phyloP scores from a whole-genome alignment of 495 filamentous ascomycete genomes.

The Neurospora cerealis region DNA sequence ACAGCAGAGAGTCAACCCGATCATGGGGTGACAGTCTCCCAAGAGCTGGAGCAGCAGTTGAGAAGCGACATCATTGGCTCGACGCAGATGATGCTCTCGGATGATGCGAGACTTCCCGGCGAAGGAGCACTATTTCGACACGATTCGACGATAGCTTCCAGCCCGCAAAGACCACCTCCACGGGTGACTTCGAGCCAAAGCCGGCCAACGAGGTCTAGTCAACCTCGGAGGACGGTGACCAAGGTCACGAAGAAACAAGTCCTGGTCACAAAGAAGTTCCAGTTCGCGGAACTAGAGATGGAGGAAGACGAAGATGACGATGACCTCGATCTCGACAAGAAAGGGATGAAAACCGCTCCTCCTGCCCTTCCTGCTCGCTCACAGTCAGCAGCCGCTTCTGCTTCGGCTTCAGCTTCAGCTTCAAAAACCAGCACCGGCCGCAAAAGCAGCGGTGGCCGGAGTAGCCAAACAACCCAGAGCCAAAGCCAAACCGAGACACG shows the following conservation, averaged over 20 bases:
- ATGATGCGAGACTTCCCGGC: background rate
- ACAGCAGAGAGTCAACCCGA: background rate
- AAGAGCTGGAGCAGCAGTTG: constrained; percentile 38
- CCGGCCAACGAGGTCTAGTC: background rate
- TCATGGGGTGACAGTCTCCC: constrained; percentile 23
- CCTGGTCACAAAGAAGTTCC: background rate
- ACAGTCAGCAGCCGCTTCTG: background rate
- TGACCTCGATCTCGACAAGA: background rate
- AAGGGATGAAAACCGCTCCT: background rate
- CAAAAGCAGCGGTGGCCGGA: background rate
- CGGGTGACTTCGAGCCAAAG: background rate
- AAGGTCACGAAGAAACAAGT: background rate
- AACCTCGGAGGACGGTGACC: background rate
- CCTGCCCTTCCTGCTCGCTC: background rate
- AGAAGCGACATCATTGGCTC: constrained; percentile 33
- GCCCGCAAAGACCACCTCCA: background rate
- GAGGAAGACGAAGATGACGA: background rate
- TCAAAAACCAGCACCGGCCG: constrained; percentile 1
- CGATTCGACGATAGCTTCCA: background rate
- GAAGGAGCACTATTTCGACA: background rate
- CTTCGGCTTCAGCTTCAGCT: background rate
- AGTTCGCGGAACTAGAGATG: background rate
- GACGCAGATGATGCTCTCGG: constrained; percentile 20
- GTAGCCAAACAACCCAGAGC: background rate
- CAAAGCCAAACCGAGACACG: background rate